phyloP scores from a whole-genome alignment of 805 yeast species.

The Scheffersomyces lignosus region DNA sequence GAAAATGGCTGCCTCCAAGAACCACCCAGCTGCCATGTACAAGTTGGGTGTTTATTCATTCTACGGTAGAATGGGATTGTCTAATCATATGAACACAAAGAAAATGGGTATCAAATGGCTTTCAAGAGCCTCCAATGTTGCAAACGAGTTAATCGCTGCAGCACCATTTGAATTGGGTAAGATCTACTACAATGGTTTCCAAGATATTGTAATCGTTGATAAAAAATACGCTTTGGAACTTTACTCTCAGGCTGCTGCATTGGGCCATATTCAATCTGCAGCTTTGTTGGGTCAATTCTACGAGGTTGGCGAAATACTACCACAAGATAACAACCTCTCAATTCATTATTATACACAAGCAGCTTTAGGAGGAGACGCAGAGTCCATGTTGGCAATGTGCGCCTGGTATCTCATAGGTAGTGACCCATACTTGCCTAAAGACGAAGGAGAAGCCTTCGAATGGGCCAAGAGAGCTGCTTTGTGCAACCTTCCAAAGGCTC shows the following conservation, averaged over 20 bases:
- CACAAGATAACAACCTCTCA: constrained; percentile 77
- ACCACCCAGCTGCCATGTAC: constrained; percentile 97
- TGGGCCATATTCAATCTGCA: constrained; percentile 82
- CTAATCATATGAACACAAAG: constrained; percentile 64
- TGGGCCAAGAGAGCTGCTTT: constrained; percentile 92
- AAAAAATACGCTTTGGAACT: constrained; percentile 79
- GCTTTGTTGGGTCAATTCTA: constrained; percentile 78
- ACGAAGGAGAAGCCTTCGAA: constrained; percentile 84
- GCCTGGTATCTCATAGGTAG: constrained; percentile 96
- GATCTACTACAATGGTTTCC: constrained; percentile 79
- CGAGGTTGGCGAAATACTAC: constrained; percentile 75
- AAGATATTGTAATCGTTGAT: constrained; percentile 85
- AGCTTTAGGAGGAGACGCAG: constrained; percentile 83
- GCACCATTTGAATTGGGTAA: constrained; percentile 93
- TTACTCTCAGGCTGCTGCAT: constrained; percentile 82
- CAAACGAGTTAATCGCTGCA: constrained; percentile 82
- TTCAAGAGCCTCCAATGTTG: constrained; percentile 79
- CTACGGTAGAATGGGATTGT: constrained; percentile 80
- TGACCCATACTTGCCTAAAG: constrained; percentile 75
- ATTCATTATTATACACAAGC: constrained; percentile 93
- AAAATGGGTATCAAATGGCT: constrained; percentile 93
- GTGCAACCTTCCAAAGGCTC: constrained; percentile 75
- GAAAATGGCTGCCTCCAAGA: constrained; percentile 83
- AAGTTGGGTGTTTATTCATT: constrained; percentile 86
- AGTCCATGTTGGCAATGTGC: constrained; percentile 89